Conservation (phyloP, 2,329 filamentous ascomycete species). For the Aureobasidium sp. region DNA sequence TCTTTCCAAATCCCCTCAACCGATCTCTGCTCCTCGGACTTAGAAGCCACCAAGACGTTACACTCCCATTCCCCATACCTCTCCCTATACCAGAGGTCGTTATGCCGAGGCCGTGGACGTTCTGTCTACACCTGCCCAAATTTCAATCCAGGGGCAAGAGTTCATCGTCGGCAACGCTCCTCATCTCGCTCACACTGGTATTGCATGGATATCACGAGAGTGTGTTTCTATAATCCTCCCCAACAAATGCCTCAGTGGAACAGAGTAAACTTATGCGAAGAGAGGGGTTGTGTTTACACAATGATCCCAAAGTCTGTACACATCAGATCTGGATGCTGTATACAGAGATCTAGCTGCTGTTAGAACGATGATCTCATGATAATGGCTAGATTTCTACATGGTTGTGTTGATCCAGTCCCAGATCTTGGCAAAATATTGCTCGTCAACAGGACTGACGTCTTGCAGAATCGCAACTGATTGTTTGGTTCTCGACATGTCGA, state of each 20-base stretch:
- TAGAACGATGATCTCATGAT: neutral
- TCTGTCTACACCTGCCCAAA: conserved; percentile 1
- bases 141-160: conserved; percentile 12
- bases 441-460: conserved; percentile 32
- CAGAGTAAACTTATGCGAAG: conserved; percentile 5
- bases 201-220: conserved; percentile 9
- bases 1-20: neutral
- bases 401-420: conserved; percentile 32
- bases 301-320: neutral
- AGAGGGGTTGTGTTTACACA: neutral
- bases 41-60: conserved; percentile 4
- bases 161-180: conserved; percentile 7
- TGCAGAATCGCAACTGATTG: conserved; percentile 27
- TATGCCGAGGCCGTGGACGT: neutral
- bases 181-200: conserved; percentile 8
- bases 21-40: neutral
- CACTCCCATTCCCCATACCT: conserved; percentile 4
- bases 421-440: conserved; percentile 35
- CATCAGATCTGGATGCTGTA: too few relatives aligned
- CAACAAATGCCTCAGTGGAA: neutral
- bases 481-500: conserved; percentile 29
- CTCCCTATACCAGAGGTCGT: conserved; percentile 1
- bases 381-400: conserved; percentile 15
- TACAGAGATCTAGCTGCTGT: too few relatives aligned
- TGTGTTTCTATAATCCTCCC: conserved; percentile 2